Evolutionary conservation across 352 stramenopile species (phyloP).

Genomic region (Pythium apleroticum): DNA sequence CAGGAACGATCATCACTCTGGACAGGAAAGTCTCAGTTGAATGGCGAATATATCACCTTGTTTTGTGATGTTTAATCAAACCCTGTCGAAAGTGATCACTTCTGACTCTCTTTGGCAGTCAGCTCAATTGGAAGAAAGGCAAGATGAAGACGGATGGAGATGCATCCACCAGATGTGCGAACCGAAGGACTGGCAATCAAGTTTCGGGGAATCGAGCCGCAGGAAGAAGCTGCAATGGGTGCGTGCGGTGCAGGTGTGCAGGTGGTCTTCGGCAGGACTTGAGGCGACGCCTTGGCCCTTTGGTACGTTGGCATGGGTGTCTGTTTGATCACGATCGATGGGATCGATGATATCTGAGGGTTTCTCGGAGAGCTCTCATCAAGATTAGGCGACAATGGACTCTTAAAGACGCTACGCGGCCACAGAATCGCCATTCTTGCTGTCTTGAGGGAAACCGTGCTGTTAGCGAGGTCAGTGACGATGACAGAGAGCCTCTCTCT

Average conservation of each 20-base stretch:
- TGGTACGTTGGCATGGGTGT: too few species aligned
- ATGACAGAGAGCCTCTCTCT: too few species aligned
- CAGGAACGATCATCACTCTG: slow-evolving; percentile 7
- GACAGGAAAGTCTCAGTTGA: not conserved
- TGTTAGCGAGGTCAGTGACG: too few species aligned
- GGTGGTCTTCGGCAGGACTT: not conserved
- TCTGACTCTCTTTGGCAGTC: not conserved
- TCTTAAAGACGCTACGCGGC: not conserved
- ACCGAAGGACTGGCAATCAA: not conserved
- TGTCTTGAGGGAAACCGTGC: too few species aligned
- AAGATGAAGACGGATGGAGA: not conserved
- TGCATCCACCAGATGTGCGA: not conserved
- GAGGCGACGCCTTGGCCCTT: too few species aligned
- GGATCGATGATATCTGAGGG: not conserved
- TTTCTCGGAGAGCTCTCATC: not conserved
- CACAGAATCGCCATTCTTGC: not conserved
- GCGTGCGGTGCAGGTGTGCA: not conserved
- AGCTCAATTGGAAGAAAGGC: not conserved
- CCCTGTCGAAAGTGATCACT: not conserved
- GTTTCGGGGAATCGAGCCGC: not conserved
- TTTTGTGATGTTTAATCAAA: not conserved
- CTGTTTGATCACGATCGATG: too few species aligned
- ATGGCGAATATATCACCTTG: not conserved
- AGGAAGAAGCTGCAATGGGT: not conserved
- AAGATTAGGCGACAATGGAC: not conserved